phyloP scores from a whole-genome alignment of 2,329 filamentous ascomycete genomes.

The Colletotrichum eleusines region DNA sequence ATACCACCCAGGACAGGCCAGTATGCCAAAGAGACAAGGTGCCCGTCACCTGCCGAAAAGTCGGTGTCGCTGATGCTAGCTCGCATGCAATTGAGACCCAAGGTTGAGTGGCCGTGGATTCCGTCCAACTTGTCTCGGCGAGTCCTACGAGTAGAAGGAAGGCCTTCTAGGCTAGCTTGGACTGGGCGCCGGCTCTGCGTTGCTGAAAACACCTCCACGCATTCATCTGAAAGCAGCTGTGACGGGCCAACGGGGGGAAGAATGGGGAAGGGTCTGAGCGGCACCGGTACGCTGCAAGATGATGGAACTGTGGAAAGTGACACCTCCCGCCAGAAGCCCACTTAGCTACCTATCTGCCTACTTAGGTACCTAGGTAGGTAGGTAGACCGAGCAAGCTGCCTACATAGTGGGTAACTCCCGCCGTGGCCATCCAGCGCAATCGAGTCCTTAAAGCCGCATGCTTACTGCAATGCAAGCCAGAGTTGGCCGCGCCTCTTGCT shows the following conservation, averaged over 20 bases:
- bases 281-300: not conserved
- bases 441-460: too few species aligned
- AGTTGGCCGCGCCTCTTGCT: too few species aligned
- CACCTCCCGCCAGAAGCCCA: not conserved
- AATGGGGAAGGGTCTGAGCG: not conserved
- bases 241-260: not conserved
- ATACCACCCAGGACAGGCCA: not conserved
- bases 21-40: not conserved
- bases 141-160: constrained; percentile 4
- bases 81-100: not conserved
- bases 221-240: not conserved
- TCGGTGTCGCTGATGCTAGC: not conserved
- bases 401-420: too few species aligned
- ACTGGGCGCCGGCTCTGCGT: not conserved
- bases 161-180: not conserved
- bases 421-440: too few species aligned
- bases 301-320: not conserved
- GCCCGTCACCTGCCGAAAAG: not conserved
- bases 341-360: too few species aligned
- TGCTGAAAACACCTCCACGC: not conserved
- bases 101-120: not conserved
- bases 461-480: too few species aligned
- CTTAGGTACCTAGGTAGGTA: too few species aligned
- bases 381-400: too few species aligned
- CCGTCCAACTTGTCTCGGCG: constrained; percentile 3